Base-by-base conservation (phyloP, 164 flowering plant genomes). In the Saururus chinensis region DNA sequence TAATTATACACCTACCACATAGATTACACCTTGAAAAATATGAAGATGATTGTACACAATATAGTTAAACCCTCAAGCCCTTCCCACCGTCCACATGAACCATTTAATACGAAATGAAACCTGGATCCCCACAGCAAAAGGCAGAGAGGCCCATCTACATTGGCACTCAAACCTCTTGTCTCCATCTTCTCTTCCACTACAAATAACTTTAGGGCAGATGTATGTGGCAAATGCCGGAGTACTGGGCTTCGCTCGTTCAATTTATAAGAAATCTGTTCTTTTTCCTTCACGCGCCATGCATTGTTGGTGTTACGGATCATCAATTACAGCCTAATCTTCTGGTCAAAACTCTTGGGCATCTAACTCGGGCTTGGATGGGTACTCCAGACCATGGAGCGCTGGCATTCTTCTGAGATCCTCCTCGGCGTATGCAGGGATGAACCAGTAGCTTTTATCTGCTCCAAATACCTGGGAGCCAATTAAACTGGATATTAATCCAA, bases 321-420 rank as follows among this genome's bases (percentile, higher is more conserved):
- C 8, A 21, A 1, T 7, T 40, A 48, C 49, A 30, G 20, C 8
- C 17, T 20, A 40, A 10, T 37, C 4, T n/a, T 57, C 60, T n/a
- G n/a, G n/a, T 71, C 73, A 87, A 66, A 82, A 79, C 60, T 81
- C 89, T 60, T 92, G 87, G 53, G 74, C 75, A 56, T 84, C 91
- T 60, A 83, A 70, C 9, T 83, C 96, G 4, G 96, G 93, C 65
- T 82, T 89, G 53, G 92, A 87, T 53, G 96, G 98, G 63, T 88
- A 93, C 51, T 93, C 92, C 56, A 93, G 84, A 52, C 99, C 99
- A 71, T 93, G 97, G 61, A 93, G 91, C 42, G 84, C 88, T 16
- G 99, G 97, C 70, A 90, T 88, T 55, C 84, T 72, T 45, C 92
- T 73, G 12, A 86, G 45, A 68, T 93, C 96, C 53, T 93, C 97